A percentile compares a stretch with the other conserved stretches of the same genome.
These are phyloP conservation scores for Amphirosellinia nigrospora DNA, from an alignment of 495 filamentous ascomycete species.

Conservation along the genomic window DNA sequence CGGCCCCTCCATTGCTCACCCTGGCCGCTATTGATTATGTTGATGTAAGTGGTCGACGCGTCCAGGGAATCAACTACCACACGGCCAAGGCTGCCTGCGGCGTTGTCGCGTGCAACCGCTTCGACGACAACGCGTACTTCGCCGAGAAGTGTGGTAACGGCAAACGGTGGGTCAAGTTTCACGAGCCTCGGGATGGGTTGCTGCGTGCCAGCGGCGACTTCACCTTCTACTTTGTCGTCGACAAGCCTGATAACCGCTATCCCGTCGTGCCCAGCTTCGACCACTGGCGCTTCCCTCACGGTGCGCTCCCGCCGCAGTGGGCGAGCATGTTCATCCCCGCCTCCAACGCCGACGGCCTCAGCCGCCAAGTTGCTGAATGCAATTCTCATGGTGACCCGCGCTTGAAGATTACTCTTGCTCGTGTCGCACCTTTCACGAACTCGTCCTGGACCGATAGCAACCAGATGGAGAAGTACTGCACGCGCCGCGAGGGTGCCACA, in stretches of 20 bases:
- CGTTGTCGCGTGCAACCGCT: conserved; percentile 3
- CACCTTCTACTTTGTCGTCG: background rate
- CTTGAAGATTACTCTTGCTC: background rate
- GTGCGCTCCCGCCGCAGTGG: conserved; percentile 16
- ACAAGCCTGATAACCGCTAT: background rate
- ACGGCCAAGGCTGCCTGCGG: conserved; percentile 3
- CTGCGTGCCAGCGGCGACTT: background rate
- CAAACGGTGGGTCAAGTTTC: background rate
- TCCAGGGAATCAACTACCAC: background rate
- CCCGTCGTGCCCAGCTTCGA: conserved; percentile 31
- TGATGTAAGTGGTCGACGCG: background rate
- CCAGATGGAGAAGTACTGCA: background rate
- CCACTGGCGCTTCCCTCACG: conserved; percentile 33
- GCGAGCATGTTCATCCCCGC: background rate
- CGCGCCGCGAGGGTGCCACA: background rate
- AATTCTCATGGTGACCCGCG: background rate
- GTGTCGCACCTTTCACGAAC: background rate
- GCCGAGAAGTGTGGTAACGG: background rate
- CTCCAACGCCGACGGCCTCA: background rate
- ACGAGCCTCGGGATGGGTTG: background rate
- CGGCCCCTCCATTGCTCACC: background rate
- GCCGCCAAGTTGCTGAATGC: background rate
- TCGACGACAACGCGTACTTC: background rate
- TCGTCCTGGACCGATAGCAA: background rate
- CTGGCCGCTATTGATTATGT: background rate